Base-by-base conservation (phyloP, 495 filamentous ascomycete genomes). In the Hypoxylon fragiforme region DNA sequence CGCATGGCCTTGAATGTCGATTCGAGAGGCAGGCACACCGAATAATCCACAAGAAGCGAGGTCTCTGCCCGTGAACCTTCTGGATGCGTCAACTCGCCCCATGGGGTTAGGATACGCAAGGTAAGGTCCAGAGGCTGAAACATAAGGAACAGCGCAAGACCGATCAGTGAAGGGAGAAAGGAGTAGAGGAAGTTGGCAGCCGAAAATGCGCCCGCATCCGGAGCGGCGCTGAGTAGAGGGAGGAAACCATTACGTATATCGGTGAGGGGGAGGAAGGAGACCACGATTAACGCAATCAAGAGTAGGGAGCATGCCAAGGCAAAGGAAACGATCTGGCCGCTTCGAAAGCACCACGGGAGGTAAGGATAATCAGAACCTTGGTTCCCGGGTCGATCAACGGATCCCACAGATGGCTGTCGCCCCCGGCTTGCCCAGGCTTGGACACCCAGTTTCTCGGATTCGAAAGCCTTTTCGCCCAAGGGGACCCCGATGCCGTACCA, bases 101-200 rank as follows among this genome's bases (percentile, higher is more conserved):
- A 96, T 1, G 90, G 89, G 58, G 87, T 80, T 3, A 96, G 73
- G 22, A 87, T 79, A 39, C 90, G 86, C 60, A 92, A 76, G 59
- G 82, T 83, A 50, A 85, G 74, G 67, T 95, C 90, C 50, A 96
- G 78, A 9, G 85, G 76, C 54, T 92, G 88, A 74, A 88, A 89
- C 47, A 80, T 72, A 36, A 96, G 85, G 70, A 89, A 91, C 18
- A 91, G 69, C 19, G 90, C 47, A 60, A 87, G 86, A 15, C 87
- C 91, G 12, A 95, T 75, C 1, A 91, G 50, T 1, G 85, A 83
- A 0, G 91, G 91, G 43, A 96, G 56, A 66, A 96, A 94, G 66
- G 83, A 85, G 76, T 89, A 96, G 42, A 95, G 71, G 74, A 96
- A 96, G 70, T 95, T 87, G 38, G 91, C 88, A 1, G 89, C 72